Conservation (phyloP, 306 rosid genomes). For the Albizia julibrissin region DNA sequence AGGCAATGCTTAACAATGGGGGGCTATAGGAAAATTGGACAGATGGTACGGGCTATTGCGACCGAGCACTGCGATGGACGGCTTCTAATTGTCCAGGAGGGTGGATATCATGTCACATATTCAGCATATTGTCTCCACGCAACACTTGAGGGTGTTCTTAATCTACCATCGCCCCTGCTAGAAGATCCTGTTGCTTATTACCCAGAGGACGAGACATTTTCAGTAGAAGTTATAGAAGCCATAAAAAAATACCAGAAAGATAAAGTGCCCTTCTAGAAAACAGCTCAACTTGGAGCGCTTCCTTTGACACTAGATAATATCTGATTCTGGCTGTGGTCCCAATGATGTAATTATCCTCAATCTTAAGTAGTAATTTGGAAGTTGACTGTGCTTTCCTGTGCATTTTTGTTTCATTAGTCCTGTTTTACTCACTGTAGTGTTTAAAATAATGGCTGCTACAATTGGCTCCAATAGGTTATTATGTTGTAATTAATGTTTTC, state of each 20-base stretch:
- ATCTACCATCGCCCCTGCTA: conserved; percentile 57
- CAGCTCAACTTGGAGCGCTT: conserved; percentile 26
- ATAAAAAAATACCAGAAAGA: conserved; percentile 56
- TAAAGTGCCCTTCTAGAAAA: conserved; percentile 46
- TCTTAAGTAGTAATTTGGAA: neutral
- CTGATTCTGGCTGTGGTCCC: neutral
- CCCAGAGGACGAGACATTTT: conserved; percentile 72
- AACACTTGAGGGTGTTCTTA: conserved; percentile 84
- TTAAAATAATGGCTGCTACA: neutral
- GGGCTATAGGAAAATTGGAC: conserved; percentile 76
- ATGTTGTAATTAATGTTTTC: neutral
- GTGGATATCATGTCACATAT: conserved; percentile 89
- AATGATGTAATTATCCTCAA: neutral
- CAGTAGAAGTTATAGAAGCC: conserved; percentile 57
- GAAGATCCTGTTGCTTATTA: conserved; percentile 69
- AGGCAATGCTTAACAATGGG: conserved; percentile 94
- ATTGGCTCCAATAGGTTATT: neutral
- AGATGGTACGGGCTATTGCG: conserved; percentile 42
- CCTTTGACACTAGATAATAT: neutral
- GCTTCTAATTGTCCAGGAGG: conserved; percentile 85
- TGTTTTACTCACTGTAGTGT: neutral
- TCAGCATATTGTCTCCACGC: conserved; percentile 95
- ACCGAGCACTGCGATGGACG: conserved; percentile 52
- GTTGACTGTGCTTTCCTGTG: neutral
- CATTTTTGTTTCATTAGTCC: neutral